Percentiles rank a stretch among this genome's conserved stretches.
Conservation (phyloP, 345 rosid species). For the Turritis glabra region DNA sequence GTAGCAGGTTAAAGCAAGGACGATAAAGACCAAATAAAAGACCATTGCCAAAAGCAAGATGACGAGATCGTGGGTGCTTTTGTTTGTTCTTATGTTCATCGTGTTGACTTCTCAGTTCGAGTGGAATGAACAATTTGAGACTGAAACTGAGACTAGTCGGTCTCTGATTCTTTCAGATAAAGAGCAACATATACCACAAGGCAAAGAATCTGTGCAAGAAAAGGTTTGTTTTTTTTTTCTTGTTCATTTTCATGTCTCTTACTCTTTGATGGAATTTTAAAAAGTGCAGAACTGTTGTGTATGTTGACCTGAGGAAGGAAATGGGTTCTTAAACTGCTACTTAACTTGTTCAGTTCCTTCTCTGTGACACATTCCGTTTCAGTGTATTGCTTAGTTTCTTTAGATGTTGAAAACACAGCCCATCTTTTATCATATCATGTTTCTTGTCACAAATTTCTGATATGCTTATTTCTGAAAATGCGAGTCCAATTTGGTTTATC, state of each 20-base stretch:
- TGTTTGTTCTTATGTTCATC: conserved; percentile 59
- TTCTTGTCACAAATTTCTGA: not conserved
- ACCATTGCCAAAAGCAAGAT: conserved; percentile 36
- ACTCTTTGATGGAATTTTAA: not conserved
- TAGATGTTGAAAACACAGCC: not conserved
- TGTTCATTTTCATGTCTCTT: not conserved
- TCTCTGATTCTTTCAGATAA: conserved; percentile 32
- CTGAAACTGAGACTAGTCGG: conserved; percentile 52
- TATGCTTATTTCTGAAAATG: not conserved
- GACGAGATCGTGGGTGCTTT: conserved; percentile 74
- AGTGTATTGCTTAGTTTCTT: not conserved
- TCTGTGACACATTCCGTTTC: not conserved
- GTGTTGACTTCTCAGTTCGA: conserved; percentile 72
- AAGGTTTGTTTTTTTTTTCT: conserved; percentile 46
- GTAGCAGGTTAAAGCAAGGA: conserved; percentile 32
- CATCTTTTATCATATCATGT: not conserved
- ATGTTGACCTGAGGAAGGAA: conserved; percentile 4
- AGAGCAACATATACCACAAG: conserved; percentile 44
- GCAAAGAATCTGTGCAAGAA: conserved; percentile 59
- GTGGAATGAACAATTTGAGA: conserved; percentile 72
- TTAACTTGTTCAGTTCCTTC: not conserved
- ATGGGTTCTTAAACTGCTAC: conserved; percentile 2
- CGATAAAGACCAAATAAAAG: not conserved
- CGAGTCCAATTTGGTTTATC: not conserved
- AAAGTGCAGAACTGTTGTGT: not conserved